Conservation (phyloP, 139 green algal species). For the Mychonastes homosphaera region DNA sequence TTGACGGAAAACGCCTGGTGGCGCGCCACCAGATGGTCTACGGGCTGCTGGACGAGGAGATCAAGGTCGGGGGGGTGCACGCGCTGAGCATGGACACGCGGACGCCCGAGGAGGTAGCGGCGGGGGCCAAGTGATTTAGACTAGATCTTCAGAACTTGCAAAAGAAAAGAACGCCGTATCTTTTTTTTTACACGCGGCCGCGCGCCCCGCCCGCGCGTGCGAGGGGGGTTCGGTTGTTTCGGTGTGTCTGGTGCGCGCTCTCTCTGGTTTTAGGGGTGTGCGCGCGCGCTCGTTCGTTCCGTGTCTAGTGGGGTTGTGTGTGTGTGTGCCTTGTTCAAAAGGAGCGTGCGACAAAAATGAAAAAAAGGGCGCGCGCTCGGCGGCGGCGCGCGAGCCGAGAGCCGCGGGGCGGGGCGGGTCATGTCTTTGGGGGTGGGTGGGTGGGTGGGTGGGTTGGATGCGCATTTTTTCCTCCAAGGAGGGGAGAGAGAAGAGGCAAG, state of each 20-base stretch:
- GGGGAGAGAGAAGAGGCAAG: too few relatives aligned
- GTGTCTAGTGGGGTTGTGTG: background rate
- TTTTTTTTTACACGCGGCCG: too few relatives aligned
- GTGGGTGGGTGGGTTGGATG: too few relatives aligned
- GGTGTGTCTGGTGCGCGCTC: background rate
- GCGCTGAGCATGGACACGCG: slow-evolving; percentile 38
- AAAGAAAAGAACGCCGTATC: slow-evolving; percentile 1
- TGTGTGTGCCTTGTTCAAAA: slow-evolving; percentile 4
- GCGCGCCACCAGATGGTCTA: slow-evolving; percentile 39
- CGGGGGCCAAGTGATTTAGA: too few relatives aligned
- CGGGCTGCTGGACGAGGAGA: slow-evolving; percentile 30
- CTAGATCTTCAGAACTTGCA: too few relatives aligned
- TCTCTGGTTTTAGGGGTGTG: background rate
- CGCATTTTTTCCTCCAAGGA: too few relatives aligned
- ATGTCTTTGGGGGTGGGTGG: too few relatives aligned
- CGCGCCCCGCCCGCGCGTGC: too few relatives aligned
- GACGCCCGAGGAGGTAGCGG: slow-evolving; percentile 17
- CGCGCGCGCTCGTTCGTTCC: too few relatives aligned
- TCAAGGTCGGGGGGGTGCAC: slow-evolving; percentile 37
- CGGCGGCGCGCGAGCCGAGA: too few relatives aligned
- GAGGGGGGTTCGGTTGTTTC: background rate
- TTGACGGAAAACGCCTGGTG: slow-evolving; percentile 25
- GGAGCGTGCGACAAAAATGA: background rate
- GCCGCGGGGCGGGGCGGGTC: too few relatives aligned
- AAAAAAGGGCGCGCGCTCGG: too few relatives aligned